Evolutionary conservation across 345 rosid genomes (phyloP), one percentile per base, ranked within the genome.

Genomic region (Boechera retrofracta): DNA sequence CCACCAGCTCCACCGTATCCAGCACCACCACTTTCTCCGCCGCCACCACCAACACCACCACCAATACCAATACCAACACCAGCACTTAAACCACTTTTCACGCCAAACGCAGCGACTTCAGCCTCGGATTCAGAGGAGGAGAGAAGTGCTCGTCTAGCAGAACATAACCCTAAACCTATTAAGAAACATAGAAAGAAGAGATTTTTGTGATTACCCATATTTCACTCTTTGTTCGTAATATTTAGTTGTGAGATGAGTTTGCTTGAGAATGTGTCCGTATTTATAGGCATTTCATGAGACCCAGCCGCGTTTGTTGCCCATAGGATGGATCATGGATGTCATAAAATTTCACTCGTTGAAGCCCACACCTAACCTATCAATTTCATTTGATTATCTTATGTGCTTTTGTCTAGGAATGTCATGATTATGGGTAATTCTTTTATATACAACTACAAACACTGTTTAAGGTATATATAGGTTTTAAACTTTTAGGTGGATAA

Each of bases 141-240:
- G 51, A 73, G 58, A 33, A 73, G 82, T 64, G 64, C 56, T 67
- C 77, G 55, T 49, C 82, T 73, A 7, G 82, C 82, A 58, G 82
- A 78, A 52, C 82, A 73, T 59, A 78, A 52, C 69, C 78, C 74
- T 78, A 78, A 78, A 59, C 82, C 78, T 73, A 78, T 32, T 11
- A 78, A 51, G 35, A 78, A 66, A 67, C 69, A 78, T 29, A 78
- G 52, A 18, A 73, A 28, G 16, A 78, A 60, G 10, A 78, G 0
- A 24, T 5, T 58, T 7, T 59, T 78, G 74, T 31, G 78, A 66
- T 24, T 67, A 67, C 33, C 74, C 82, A 78, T 78, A 28, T 52
- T 78, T 26, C 28, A 67, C 45, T 67, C 53, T 38, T 15, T 44
- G 7, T 54, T 33, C 38, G 42, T 53, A 31, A 52, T 16, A 32